phyloP scores from a whole-genome alignment of 371 early-diverging fungal genomes.

The Syncephalis plumigaleata region DNA sequence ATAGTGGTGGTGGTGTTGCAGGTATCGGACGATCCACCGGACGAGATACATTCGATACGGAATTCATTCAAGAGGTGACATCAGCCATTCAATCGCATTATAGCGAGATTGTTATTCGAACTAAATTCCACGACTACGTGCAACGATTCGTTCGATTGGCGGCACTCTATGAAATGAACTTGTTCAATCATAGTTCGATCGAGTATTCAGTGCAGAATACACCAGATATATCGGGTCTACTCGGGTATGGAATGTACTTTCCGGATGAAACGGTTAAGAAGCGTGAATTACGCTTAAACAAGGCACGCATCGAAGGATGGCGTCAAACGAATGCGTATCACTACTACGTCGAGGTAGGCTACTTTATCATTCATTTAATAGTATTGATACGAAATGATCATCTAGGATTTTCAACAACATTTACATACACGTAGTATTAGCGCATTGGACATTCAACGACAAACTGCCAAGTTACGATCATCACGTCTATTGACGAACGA shows the following conservation, averaged over 20 bases:
- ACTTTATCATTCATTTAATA: not conserved
- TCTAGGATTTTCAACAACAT: slow-evolving; percentile 33
- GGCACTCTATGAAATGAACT: slow-evolving; percentile 58
- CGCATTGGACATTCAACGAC: slow-evolving; percentile 46
- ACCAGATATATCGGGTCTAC: slow-evolving; percentile 15
- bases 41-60: slow-evolving; percentile 24
- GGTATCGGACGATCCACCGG: too few relatives aligned
- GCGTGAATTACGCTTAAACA: slow-evolving; percentile 45
- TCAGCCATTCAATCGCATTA: slow-evolving; percentile 65
- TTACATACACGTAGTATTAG: slow-evolving; percentile 31
- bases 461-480: slow-evolving; percentile 40
- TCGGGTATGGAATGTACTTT: slow-evolving; percentile 60
- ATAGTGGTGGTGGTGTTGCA: too few relatives aligned
- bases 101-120: slow-evolving; percentile 70
- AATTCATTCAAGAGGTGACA: slow-evolving; percentile 53
- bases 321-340: slow-evolving; percentile 46
- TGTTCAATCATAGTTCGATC: slow-evolving; percentile 38
- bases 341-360: slow-evolving; percentile 31
- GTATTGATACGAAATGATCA: not conserved
- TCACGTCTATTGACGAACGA: slow-evolving; percentile 32
- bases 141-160: slow-evolving; percentile 65
- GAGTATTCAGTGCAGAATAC: slow-evolving; percentile 20
- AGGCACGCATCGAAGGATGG: slow-evolving; percentile 77
- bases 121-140: slow-evolving; percentile 74
- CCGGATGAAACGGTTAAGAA: slow-evolving; percentile 36